Evolutionary conservation across 495 filamentous ascomycete species (phyloP), one percentile per base, ranked within the genome.

Genomic region (Pseudevernia furfuracea): DNA sequence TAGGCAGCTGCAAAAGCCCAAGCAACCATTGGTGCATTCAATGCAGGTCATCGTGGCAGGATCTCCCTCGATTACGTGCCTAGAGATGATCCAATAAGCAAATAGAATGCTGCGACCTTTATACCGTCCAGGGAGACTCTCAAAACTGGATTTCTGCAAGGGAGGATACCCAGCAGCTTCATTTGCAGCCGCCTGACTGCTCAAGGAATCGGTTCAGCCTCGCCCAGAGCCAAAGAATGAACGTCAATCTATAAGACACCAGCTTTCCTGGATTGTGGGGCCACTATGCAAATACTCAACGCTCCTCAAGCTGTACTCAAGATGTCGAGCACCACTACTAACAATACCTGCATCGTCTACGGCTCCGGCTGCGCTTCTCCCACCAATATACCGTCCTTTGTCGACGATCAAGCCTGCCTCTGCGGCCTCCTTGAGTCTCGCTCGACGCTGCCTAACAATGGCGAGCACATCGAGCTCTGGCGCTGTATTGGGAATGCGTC

Each of bases 401-500:
- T 68, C 52, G 67, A 68, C 46, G 38, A 48, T 44, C 37, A 39
- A 11, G 38, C 58, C 34, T 68, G 67, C 53, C 62, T 68, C n/a
- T 68, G 67, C 43, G 67, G 67, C 43, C 63, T 68, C 48, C 48
- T 68, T 15, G 25, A 65, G 37, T 65, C 63, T n/a, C 49, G 49
- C 15, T 59, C 62, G n/a, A 9, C 53, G 23, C 58, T 61, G 14
- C 53, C 67, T 19, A 52, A 64, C 23, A 68, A 68, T 46, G 67
- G 67, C 25, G 46, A 62, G 32, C 36, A 30, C 12, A 55, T 46
- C 28, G 44, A 68, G 59, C 39, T 57, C 15, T 68, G 67, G 67
- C 44, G 67, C 25, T 68, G 67, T 46, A 68, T 68, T 37, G 62
- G 67, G 28, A 57, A 68, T 12, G 62, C 62, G 14, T 61, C 62